Evolutionary conservation across 257 asterid species (phyloP).

Genomic region (Solanum pimpinellifolium): DNA sequence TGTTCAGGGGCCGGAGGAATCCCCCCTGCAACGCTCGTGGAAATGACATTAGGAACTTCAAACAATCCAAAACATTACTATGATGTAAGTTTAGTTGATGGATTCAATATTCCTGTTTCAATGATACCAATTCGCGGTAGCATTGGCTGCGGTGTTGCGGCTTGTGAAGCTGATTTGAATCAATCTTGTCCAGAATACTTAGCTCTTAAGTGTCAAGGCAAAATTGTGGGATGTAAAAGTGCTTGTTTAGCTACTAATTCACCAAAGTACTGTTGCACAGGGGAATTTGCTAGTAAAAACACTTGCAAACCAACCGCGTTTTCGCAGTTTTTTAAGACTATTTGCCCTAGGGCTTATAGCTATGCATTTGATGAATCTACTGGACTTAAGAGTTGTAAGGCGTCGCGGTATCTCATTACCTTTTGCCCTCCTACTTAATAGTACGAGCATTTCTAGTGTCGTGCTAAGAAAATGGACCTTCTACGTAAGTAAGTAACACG

Average conservation of each 20-base stretch:
- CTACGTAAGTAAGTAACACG: neutral
- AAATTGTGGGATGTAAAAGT: constrained; percentile 61
- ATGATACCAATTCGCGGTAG: constrained; percentile 48
- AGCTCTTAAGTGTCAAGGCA: constrained; percentile 27
- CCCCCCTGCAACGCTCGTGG: constrained; percentile 67
- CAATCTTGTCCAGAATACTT: constrained; percentile 36
- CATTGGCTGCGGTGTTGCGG: constrained; percentile 52
- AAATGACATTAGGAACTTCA: constrained; percentile 62
- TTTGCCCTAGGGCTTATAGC: constrained; percentile 61
- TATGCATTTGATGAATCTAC: constrained; percentile 42
- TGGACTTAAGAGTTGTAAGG: constrained; percentile 50
- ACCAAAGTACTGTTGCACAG: constrained; percentile 46
- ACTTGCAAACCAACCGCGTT: constrained; percentile 39
- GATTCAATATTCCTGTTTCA: constrained; percentile 61
- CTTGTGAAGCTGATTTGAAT: constrained; percentile 62
- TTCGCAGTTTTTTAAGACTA: constrained; percentile 39
- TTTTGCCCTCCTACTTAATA: constrained; percentile 47
- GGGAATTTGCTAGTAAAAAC: constrained; percentile 20
- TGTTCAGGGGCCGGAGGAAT: constrained; percentile 48
- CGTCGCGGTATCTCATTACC: constrained; percentile 37
- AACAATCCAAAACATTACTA: constrained; percentile 44
- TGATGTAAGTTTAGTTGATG: constrained; percentile 80
- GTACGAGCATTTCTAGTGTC: neutral
- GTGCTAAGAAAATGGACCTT: neutral
- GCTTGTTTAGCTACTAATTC: constrained; percentile 43